A percentile compares a stretch with the other conserved stretches of the same genome.
These are phyloP conservation scores for Corylus avellana DNA, from an alignment of 306 rosid genomes.

Conservation along the genomic window DNA sequence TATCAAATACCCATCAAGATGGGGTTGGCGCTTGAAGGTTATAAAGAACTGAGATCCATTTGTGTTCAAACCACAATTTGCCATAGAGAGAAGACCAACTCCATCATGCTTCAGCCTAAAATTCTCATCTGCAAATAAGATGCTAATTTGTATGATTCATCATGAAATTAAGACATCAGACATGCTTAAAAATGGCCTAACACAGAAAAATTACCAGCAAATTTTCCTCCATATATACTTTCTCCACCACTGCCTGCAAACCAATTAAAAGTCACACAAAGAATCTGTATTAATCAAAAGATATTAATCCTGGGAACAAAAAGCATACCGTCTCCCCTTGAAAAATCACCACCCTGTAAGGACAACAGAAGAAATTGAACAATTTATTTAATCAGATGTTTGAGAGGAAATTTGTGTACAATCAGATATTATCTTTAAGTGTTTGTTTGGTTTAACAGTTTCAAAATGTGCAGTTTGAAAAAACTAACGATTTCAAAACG, in stretches of 20 bases:
- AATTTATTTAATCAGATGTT: conserved; percentile 17
- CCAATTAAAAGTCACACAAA: conserved; percentile 41
- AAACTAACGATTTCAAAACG: no score
- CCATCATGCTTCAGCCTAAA: conserved; percentile 77
- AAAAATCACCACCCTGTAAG: conserved; percentile 94
- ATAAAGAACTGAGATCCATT: conserved; percentile 98
- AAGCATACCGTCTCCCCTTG: conserved; percentile 82
- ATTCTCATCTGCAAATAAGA: conserved; percentile 76
- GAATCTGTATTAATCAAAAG: conserved; percentile 30
- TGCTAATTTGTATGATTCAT: conserved; percentile 16
- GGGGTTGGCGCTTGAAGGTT: conserved; percentile 80
- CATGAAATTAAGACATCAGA: conserved; percentile 21
- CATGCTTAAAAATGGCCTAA: conserved; percentile 16
- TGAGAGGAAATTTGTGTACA: conserved; percentile 15
- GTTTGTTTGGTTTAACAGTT: no score
- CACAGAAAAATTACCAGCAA: conserved; percentile 62
- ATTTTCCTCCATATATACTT: conserved; percentile 95
- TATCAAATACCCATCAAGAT: conserved; percentile 79
- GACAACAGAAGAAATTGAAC: conserved; percentile 24
- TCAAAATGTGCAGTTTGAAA: no score
- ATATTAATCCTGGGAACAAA: conserved; percentile 27
- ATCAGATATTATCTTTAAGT: not conserved
- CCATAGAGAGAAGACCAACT: conserved; percentile 94
- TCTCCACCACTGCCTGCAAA: conserved; percentile 96
- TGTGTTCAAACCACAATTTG: conserved; percentile 91